These are phyloP conservation scores for Kingdonia uniflora DNA, from an alignment of 164 flowering plant species.

Conservation along the genomic window DNA sequence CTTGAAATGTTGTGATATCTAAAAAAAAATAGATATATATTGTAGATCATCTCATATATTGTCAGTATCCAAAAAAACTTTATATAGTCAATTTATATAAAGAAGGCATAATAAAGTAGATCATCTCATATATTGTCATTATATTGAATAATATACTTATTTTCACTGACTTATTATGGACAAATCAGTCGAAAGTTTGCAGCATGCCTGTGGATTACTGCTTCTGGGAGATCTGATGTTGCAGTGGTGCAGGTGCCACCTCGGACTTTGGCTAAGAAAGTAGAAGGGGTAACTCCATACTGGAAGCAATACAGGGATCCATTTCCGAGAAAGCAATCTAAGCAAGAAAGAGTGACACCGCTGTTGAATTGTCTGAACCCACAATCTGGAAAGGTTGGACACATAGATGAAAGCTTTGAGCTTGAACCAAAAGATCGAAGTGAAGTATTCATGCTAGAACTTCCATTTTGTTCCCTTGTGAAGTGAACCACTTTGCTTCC, in stretches of 20 bases:
- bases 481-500: constrained; percentile 92
- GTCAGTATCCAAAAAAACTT: too few relatives aligned
- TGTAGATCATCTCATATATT: too few relatives aligned
- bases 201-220: constrained; percentile 46
- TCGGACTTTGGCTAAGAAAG: constrained; percentile 71
- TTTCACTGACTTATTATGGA: too few relatives aligned
- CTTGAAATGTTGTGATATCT: too few relatives aligned
- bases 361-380: constrained; percentile 84
- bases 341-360: constrained; percentile 80
- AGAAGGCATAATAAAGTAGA: too few relatives aligned
- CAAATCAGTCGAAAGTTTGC: too few relatives aligned
- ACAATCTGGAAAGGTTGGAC: constrained; percentile 81
- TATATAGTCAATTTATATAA: too few relatives aligned
- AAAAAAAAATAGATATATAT: too few relatives aligned
- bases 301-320: constrained; percentile 77
- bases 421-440: constrained; percentile 19
- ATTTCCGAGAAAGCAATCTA: constrained; percentile 78
- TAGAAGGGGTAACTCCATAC: constrained; percentile 60
- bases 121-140: too few relatives aligned
- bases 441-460: constrained; percentile 20
- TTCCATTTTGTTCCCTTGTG: constrained; percentile 34
- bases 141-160: too few relatives aligned
- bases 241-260: constrained; percentile 99
- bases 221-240: constrained; percentile 52
- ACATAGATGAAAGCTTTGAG: constrained; percentile 29